Percentiles rank a stretch among this genome's conserved stretches.
These are phyloP conservation scores for Globisporangium cederbergense DNA, from an alignment of 352 stramenopile species.

Conservation along the genomic window DNA sequence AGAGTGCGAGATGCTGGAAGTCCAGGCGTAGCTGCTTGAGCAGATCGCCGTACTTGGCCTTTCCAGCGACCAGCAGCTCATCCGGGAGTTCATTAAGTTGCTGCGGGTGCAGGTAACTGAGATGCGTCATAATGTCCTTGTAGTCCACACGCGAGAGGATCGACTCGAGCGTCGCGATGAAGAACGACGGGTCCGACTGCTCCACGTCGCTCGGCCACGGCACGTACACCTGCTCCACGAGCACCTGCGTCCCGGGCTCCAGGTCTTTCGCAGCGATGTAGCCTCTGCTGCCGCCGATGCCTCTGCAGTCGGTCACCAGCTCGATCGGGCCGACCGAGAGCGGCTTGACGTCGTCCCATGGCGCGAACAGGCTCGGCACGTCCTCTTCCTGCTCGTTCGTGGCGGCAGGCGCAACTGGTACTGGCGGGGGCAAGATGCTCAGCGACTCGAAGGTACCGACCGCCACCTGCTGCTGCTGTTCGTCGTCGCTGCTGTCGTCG, in stretches of 20 bases:
- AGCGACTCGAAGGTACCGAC: conserved; percentile 12
- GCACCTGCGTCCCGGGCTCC: conserved; percentile 81
- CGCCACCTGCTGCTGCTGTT: conserved; percentile 29
- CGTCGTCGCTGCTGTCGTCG: conserved; percentile 73
- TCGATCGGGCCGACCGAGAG: conserved; percentile 81
- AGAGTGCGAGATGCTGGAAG: conserved; percentile 46
- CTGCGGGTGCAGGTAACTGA: conserved; percentile 86
- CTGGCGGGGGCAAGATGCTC: conserved; percentile 18
- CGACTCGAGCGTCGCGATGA: conserved; percentile 85
- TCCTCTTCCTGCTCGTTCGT: conserved; percentile 10
- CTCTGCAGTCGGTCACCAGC: conserved; percentile 44
- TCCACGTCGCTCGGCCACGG: conserved; percentile 88
- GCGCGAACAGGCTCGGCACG: conserved; percentile 42
- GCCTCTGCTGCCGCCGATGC: conserved; percentile 79
- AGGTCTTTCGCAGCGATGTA: conserved; percentile 85
- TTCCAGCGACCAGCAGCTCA: conserved; percentile 47
- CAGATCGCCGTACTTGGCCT: conserved; percentile 51
- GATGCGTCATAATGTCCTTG: conserved; percentile 60
- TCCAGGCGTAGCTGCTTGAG: conserved; percentile 49
- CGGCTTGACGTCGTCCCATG: conserved; percentile 79
- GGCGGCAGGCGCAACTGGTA: conserved; percentile 1
- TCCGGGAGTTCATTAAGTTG: conserved; percentile 66
- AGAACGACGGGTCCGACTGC: conserved; percentile 72
- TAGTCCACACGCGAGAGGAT: conserved; percentile 76
- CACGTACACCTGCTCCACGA: conserved; percentile 89